Conservation (phyloP, 2,329 filamentous ascomycete species). For the Microsporum ferrugineum region DNA sequence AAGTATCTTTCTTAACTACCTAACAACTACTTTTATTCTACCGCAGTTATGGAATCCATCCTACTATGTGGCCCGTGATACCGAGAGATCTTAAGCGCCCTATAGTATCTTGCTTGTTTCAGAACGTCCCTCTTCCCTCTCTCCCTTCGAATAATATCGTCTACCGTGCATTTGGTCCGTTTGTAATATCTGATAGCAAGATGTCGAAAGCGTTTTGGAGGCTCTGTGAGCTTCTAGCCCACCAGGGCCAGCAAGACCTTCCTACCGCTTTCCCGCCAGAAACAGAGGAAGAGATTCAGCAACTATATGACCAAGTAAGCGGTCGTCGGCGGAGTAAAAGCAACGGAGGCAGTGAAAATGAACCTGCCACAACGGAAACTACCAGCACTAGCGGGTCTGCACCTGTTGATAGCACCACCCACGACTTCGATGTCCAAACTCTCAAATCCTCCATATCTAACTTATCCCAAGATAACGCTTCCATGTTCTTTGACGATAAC, state of each 20-base stretch:
- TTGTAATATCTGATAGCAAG: conserved; percentile 1
- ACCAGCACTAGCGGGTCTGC: conserved; percentile 50
- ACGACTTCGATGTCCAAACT: conserved; percentile 18
- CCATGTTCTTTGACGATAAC: conserved; percentile 81
- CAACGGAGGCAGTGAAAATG: conserved; percentile 51
- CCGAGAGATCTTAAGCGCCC: background rate
- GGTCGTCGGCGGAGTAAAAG: conserved; percentile 43
- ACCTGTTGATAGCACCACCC: conserved; percentile 37
- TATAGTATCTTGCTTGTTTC: background rate
- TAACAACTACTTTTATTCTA: background rate
- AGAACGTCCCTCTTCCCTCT: background rate
- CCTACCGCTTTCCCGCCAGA: background rate
- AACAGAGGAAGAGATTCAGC: background rate
- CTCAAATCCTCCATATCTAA: conserved; percentile 20
- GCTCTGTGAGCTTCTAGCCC: conserved; percentile 10
- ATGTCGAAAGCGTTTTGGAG: conserved; percentile 10
- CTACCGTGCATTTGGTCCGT: conserved; percentile 8
- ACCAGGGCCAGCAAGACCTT: conserved; percentile 4
- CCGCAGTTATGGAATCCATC: background rate
- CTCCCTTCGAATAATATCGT: conserved; percentile 1
- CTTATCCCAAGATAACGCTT: conserved; percentile 29
- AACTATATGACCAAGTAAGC: background rate
- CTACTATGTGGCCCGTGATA: background rate
- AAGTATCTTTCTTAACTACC: background rate
- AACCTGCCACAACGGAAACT: conserved; percentile 38